These are phyloP conservation scores for Hippophae gyantsensis DNA, from an alignment of 306 rosid genomes.

Conservation along the genomic window DNA sequence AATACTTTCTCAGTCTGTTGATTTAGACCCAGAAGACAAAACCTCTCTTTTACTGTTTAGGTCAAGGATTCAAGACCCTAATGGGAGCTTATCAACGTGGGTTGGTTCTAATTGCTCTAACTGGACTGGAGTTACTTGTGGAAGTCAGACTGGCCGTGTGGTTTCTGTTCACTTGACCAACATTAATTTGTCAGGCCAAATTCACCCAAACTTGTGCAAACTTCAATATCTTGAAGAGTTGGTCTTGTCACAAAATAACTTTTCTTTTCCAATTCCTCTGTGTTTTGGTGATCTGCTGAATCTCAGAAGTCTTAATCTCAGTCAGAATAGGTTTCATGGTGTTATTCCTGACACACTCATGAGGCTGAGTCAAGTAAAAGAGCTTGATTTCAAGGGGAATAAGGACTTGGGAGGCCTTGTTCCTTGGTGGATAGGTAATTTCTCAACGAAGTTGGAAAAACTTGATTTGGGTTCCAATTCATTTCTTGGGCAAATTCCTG, in stretches of 20 bases:
- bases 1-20: slow-evolving; percentile 36
- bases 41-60: slow-evolving; percentile 43
- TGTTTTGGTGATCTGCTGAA: slow-evolving; percentile 53
- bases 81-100: slow-evolving; percentile 64
- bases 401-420: slow-evolving; percentile 55
- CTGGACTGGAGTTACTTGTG: slow-evolving; percentile 77
- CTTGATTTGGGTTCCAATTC: slow-evolving; percentile 51
- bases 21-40: slow-evolving; percentile 57
- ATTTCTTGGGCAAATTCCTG: slow-evolving; percentile 66
- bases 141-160: slow-evolving; percentile 60
- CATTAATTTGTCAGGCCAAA: slow-evolving; percentile 69
- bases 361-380: slow-evolving; percentile 50
- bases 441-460: slow-evolving; percentile 60
- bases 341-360: slow-evolving; percentile 53
- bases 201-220: slow-evolving; percentile 49
- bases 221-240: slow-evolving; percentile 47
- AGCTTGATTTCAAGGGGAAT: slow-evolving; percentile 65
- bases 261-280: slow-evolving; percentile 45
- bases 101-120: slow-evolving; percentile 58
- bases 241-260: slow-evolving; percentile 57
- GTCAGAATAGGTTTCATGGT: slow-evolving; percentile 59
- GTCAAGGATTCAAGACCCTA: slow-evolving; percentile 51
- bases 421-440: slow-evolving; percentile 80
- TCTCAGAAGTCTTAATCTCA: slow-evolving; percentile 53
- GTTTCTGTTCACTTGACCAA: slow-evolving; percentile 47